Evolutionary conservation across 495 filamentous ascomycete species (phyloP).

Genomic region (Glarea lozoyensis): DNA sequence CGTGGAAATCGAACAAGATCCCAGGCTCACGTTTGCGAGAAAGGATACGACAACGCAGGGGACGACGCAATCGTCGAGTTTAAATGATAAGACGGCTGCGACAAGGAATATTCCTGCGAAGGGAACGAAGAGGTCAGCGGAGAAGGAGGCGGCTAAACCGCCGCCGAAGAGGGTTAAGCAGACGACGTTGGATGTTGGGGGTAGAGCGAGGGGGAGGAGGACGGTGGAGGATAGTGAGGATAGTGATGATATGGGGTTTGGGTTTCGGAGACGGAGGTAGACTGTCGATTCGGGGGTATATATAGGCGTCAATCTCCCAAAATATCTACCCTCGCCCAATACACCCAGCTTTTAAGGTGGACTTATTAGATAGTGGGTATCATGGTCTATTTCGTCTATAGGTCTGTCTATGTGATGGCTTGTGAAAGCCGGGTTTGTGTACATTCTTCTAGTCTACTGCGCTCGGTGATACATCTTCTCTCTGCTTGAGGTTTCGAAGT

Average conservation of each 20-base stretch:
- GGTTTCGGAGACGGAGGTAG: slow-evolving; percentile 25
- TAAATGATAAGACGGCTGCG: slow-evolving; percentile 25
- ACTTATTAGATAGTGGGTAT: too few species aligned
- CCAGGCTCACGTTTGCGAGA: too few species aligned
- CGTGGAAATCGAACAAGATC: slow-evolving; percentile 19
- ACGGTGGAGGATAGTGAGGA: slow-evolving; percentile 29
- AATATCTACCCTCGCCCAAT: too few species aligned
- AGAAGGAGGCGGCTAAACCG: slow-evolving; percentile 26
- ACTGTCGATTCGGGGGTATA: not conserved
- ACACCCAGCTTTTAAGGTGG: too few species aligned
- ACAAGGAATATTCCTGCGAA: slow-evolving; percentile 13
- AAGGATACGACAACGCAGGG: too few species aligned
- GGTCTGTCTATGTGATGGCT: too few species aligned
- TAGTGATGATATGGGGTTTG: slow-evolving; percentile 43
- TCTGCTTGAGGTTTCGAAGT: too few species aligned
- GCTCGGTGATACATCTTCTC: too few species aligned
- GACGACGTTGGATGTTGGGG: slow-evolving; percentile 2
- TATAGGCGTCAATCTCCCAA: too few species aligned
- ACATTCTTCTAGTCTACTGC: too few species aligned
- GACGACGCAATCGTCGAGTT: slow-evolving; percentile 26
- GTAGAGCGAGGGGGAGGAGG: slow-evolving; percentile 14
- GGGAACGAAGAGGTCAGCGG: slow-evolving; percentile 28
- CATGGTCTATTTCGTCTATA: too few species aligned
- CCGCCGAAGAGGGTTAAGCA: slow-evolving; percentile 31
- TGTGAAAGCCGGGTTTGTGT: too few species aligned